Percentiles rank a stretch among this genome's conserved stretches.
Conservation (phyloP, 768 basidiomycete genomes). For the Lanmaoa rubissima region DNA sequence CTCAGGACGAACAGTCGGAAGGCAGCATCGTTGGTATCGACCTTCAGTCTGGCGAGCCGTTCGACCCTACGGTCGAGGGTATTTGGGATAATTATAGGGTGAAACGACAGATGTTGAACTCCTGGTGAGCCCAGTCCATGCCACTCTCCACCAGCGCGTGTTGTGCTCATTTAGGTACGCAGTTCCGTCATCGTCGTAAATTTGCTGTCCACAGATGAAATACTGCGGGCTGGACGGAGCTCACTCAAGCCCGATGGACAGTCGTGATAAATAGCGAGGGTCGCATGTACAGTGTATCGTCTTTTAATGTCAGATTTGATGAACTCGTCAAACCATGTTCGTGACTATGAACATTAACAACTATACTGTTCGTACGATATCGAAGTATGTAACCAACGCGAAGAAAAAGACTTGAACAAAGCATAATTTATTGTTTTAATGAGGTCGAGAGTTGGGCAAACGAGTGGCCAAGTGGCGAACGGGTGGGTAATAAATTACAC, state of each 20-base stretch:
- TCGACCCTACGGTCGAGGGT: constrained; percentile 93
- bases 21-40: constrained; percentile 93
- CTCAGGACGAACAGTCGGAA: constrained; percentile 88
- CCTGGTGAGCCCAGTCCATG: constrained; percentile 59
- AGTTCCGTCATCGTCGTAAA: constrained; percentile 95
- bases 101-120: constrained; percentile 98
- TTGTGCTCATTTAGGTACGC: constrained; percentile 27
- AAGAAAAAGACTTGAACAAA: constrained; percentile 12
- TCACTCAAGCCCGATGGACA: constrained; percentile 81
- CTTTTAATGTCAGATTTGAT: constrained; percentile 15
- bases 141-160: constrained; percentile 14
- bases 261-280: constrained; percentile 36
- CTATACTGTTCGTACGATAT: constrained; percentile 31
- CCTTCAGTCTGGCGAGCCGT: constrained; percentile 90
- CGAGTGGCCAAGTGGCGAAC: constrained; percentile 16
- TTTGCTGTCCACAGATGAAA: constrained; percentile 93
- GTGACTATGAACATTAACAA: constrained; percentile 32
- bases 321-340: constrained; percentile 12
- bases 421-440: constrained; percentile 30
- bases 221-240: constrained; percentile 84
- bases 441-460: constrained; percentile 17
- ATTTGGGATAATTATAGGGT: constrained; percentile 99
- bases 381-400: constrained; percentile 10
- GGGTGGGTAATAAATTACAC: constrained; percentile 26
- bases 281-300: constrained; percentile 21